Percentiles rank a stretch among this genome's conserved stretches.
These are phyloP conservation scores for Neofusicoccum sp. DNA, from an alignment of 2,329 filamentous ascomycete species.

Conservation along the genomic window DNA sequence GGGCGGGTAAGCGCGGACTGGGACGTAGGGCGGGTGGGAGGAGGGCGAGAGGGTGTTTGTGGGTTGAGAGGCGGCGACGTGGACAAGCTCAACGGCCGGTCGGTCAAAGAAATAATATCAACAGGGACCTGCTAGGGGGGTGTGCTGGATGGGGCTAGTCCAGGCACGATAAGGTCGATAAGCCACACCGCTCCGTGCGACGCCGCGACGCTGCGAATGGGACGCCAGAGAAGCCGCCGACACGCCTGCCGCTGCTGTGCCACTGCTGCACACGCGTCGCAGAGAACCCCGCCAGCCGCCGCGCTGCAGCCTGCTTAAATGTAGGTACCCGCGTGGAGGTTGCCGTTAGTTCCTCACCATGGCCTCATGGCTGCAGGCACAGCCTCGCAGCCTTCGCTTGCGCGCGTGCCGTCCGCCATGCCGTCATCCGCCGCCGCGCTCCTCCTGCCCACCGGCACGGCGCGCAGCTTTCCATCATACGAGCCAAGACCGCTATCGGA, in stretches of 20 bases:
- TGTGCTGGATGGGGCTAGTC: neutral
- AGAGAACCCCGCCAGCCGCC: neutral
- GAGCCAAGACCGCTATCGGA: slow-evolving; percentile 8
- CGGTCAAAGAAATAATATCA: neutral
- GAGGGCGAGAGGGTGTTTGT: slow-evolving; percentile 20
- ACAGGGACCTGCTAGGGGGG: neutral
- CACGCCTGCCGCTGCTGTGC: neutral
- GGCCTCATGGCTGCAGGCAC: neutral
- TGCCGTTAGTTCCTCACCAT: no score
- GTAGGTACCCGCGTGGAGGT: slow-evolving; percentile 7
- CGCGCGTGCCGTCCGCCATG: neutral
- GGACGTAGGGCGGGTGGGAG: slow-evolving; percentile 19
- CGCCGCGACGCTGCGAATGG: neutral
- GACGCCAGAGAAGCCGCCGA: neutral
- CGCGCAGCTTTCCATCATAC: neutral
- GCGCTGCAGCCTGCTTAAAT: neutral
- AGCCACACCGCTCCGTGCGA: neutral
- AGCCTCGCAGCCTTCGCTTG: slow-evolving; percentile 2
- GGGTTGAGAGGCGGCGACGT: slow-evolving; percentile 2
- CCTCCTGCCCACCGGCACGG: neutral
- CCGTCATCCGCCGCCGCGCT: neutral
- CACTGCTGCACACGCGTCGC: slow-evolving; percentile 6
- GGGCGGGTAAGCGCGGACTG: neutral
- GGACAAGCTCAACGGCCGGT: neutral
- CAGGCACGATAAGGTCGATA: slow-evolving; percentile 6